Conservation (phyloP, 306 rosid genomes). For the Begonia loranthoides region DNA sequence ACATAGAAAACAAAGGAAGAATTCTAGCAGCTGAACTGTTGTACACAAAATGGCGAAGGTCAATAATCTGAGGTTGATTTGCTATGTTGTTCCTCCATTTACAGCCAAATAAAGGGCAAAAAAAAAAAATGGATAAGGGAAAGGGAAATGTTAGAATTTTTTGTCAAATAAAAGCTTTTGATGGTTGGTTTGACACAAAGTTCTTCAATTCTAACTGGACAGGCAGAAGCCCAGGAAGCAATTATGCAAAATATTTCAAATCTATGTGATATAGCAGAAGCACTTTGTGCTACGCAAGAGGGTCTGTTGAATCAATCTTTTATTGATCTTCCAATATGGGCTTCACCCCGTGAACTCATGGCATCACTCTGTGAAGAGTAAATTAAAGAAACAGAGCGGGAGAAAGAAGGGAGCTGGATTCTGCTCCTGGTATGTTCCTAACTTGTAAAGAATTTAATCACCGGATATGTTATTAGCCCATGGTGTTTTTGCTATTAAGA, state of each 20-base stretch:
- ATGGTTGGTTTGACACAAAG: not conserved
- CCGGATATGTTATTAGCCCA: not conserved
- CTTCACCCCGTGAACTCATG: slow-evolving; percentile 11
- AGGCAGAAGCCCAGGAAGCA: slow-evolving; percentile 10
- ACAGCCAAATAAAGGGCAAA: too few species aligned
- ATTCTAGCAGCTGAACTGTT: too few species aligned
- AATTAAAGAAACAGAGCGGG: not conserved
- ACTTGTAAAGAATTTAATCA: not conserved
- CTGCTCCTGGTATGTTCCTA: not conserved
- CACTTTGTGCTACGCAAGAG: slow-evolving; percentile 6
- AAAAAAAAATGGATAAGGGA: too few species aligned
- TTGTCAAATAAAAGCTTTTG: not conserved
- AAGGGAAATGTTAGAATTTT: too few species aligned
- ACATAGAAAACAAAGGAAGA: too few species aligned
- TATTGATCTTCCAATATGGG: slow-evolving; percentile 13
- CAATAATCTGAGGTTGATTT: too few species aligned
- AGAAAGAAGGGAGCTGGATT: not conserved
- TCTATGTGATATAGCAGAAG: slow-evolving; percentile 13
- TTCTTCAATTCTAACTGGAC: not conserved
- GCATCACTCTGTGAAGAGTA: slow-evolving; percentile 7
- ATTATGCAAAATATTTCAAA: slow-evolving; percentile 6
- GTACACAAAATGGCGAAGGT: too few species aligned
- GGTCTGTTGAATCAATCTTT: slow-evolving; percentile 6
- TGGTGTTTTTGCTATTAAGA: not conserved
- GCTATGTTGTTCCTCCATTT: too few species aligned